Conservation (phyloP, 176 grass and related monocot species). For the Eleusine indica region DNA sequence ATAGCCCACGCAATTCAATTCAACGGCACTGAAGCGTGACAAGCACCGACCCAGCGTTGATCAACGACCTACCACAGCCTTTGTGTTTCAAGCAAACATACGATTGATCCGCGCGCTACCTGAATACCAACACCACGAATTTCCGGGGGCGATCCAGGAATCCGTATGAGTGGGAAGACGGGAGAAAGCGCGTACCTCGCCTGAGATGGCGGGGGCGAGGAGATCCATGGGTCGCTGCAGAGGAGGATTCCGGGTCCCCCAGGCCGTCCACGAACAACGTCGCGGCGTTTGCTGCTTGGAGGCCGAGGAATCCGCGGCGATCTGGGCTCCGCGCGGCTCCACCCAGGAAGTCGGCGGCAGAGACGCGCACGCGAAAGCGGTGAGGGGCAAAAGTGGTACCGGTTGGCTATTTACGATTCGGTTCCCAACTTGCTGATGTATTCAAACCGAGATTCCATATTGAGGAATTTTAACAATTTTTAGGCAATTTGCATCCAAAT, state of each 20-base stretch:
- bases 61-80: background rate
- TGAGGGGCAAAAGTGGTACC: conserved; percentile 1
- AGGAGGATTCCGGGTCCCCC: conserved; percentile 2
- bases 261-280: background rate
- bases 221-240: conserved; percentile 46
- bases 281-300: conserved; percentile 15
- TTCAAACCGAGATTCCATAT: no score
- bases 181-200: conserved; percentile 46
- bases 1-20: background rate
- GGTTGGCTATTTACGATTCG: conserved; percentile 1
- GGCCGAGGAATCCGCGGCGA: conserved; percentile 34
- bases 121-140: background rate
- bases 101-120: background rate
- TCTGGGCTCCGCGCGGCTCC: conserved; percentile 4
- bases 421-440: background rate
- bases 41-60: background rate
- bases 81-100: background rate
- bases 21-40: background rate
- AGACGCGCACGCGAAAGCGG: conserved; percentile 27
- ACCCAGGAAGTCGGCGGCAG: background rate
- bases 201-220: conserved; percentile 54
- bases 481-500: no score
- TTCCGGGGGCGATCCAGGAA: conserved; percentile 19
- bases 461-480: no score
- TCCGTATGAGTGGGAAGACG: background rate